Base-by-base conservation (phyloP, 2,329 filamentous ascomycete species). In the Penicillium sp. region DNA sequence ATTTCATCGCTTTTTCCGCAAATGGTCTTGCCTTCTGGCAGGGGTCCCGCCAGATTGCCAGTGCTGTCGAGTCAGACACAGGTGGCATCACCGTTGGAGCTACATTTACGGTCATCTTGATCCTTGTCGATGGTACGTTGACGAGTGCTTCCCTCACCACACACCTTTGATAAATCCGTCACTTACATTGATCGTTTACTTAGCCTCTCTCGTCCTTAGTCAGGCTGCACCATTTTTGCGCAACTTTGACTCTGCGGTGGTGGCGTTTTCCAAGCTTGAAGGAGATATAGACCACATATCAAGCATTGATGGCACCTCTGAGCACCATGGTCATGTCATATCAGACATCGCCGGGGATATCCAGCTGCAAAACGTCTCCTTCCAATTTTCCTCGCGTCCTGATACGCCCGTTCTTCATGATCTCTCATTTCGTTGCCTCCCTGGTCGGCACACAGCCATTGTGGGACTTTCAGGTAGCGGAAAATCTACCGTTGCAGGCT, bases 21-120 rank as follows among this genome's bases (percentile, higher is more conserved):
- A 89, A 89, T 70, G 86, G 84, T 0, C 76, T 90, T 10, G 85
- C 87, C 0, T 90, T 88, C 68, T 90, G 86, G 86, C 83, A 88
- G 68, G 88, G 88, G 42, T 87, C 84, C 59, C 79, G 76, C 37
- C 81, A 81, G 56, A 81, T 87, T 47, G 80, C 79, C 12, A 75
- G 65, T 34, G 42, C 66, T 0, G 64, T 72, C 10, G 47, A 55
- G 2, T 37, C 53, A 5, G 43, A 61, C n/a, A 35, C 25, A 2
- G 43, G 58, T 14, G 42, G 48, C 10, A 58, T 58, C 25, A 69
- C 71, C 1, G 73, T 75, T 1, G 73, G 73, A 17, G 62, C 72
- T 4, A 69, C 67, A 1, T 75, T 71, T 17, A 75, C 73, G 0
- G 73, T 75, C 0, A 75, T 75, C 17, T 74, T 75, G 51, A 69